Base-by-base conservation (phyloP, 345 rosid genomes). In the Cardamine occulta region DNA sequence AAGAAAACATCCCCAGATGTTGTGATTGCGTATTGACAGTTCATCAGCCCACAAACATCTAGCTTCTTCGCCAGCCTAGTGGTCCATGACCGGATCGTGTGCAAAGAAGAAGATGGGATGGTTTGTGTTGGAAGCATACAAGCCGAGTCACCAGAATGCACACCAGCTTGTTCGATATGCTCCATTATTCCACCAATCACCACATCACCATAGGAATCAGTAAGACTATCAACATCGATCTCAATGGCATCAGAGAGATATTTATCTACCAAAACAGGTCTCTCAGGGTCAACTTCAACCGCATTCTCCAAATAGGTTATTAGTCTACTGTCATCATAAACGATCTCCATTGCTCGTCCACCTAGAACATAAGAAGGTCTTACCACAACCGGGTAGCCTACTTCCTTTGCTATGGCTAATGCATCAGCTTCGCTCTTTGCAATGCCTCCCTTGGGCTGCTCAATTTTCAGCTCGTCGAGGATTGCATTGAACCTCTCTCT, bases 111-210 rank as follows among this genome's bases (percentile, higher is more conserved):
- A 65, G 93, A 44, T 19, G 94, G 84, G 63, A 92, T 75, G 14
- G 90, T 87, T 70, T 92, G 93, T 1, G 99, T 89, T 18, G 99
- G 99, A 80, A 95, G 82, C 55, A 88, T 85, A 76, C 98, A 95
- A 14, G 99, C 99, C 0, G 98, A 95, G 77, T 95, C 99, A 76
- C 97, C 99, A 66, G 99, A 95, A 80, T 95, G 98, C 45, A 95
- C 93, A 57, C 99, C 98, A 61, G 98, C 98, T 84, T 92, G 97
- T 85, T 95, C 97, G 17, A 92, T 95, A 77, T 95, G 97, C 85
- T 95, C 99, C 99, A 95, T 90, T 75, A 95, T 86, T 39, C 99
- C 99, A 21, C 99, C 97, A 75, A 95, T 95, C 61, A 92, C 97
- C 47, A 90, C 97, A 70, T 89, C 84, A 57, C 91, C 90, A 55